Conservation (phyloP, 108 stramenopile genomes). For the Parietichytrium sp. region DNA sequence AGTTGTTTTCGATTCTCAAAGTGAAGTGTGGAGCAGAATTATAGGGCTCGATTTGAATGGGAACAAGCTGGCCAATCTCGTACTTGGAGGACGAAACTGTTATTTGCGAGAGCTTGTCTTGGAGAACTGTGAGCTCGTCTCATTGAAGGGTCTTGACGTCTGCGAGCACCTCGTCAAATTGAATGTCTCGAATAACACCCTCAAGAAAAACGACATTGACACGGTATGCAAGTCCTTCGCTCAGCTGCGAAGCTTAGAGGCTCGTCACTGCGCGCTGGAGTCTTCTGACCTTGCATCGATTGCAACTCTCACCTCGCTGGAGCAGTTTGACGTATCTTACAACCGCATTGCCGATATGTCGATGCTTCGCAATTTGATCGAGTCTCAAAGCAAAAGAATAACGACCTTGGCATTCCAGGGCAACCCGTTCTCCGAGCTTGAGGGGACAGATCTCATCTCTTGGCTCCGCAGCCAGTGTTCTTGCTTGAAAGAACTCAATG, state of each 20-base stretch:
- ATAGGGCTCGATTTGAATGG: neutral
- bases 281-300: neutral
- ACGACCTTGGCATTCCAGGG: neutral
- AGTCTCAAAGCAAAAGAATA: neutral
- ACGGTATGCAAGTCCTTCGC: neutral
- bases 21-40: neutral
- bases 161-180: neutral
- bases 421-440: neutral
- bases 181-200: neutral
- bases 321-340: neutral
- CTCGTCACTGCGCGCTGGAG: neutral
- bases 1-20: neutral
- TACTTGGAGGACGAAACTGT: neutral
- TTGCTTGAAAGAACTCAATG: slow-evolving; percentile 20
- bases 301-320: neutral
- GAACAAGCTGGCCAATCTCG: neutral
- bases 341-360: neutral
- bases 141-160: neutral
- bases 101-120: neutral
- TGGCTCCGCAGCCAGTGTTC: neutral
- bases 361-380: neutral
- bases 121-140: neutral
- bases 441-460: neutral
- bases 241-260: neutral
- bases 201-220: neutral